These are phyloP conservation scores for Exophiala viscosa DNA, from an alignment of 2,329 filamentous ascomycete genomes.

Conservation along the genomic window DNA sequence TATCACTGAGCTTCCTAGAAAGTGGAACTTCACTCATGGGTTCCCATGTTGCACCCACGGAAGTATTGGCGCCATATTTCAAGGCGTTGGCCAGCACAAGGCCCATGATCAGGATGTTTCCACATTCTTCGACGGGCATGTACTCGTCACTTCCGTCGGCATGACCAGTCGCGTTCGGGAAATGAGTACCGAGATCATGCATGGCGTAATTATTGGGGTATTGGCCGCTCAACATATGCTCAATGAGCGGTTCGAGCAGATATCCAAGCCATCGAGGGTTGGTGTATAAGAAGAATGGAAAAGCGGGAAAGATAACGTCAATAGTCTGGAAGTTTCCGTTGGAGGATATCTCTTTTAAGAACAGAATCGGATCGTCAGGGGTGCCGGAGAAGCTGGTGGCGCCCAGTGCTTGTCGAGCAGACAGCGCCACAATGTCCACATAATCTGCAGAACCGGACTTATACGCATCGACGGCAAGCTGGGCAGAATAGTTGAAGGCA, in stretches of 20 bases:
- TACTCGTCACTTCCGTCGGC: constrained; percentile 67
- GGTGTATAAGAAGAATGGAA: constrained; percentile 82
- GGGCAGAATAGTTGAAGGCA: constrained; percentile 68
- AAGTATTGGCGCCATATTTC: constrained; percentile 32
- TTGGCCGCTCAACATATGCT: constrained; percentile 76
- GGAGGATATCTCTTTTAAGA: constrained; percentile 81
- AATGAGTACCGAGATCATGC: constrained; percentile 70
- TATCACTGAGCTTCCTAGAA: constrained; percentile 6
- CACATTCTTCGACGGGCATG: constrained; percentile 75
- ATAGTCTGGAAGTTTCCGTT: constrained; percentile 83
- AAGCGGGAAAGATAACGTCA: constrained; percentile 81
- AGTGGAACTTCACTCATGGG: constrained; percentile 14
- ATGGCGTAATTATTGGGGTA: constrained; percentile 80
- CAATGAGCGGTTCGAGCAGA: constrained; percentile 72
- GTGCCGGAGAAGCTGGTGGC: constrained; percentile 72
- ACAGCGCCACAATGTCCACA: constrained; percentile 71
- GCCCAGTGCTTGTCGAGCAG: constrained; percentile 74
- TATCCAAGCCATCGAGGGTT: constrained; percentile 78
- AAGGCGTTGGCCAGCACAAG: constrained; percentile 73
- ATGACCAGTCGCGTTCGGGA: constrained; percentile 74
- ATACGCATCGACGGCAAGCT: constrained; percentile 67
- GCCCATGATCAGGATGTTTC: constrained; percentile 80
- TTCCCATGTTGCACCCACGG: constrained; percentile 23
- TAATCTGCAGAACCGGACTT: constrained; percentile 71
- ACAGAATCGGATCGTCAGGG: constrained; percentile 66